phyloP scores from a whole-genome alignment of 1,284 basidiomycete genomes.

The Leccinum discolor region DNA sequence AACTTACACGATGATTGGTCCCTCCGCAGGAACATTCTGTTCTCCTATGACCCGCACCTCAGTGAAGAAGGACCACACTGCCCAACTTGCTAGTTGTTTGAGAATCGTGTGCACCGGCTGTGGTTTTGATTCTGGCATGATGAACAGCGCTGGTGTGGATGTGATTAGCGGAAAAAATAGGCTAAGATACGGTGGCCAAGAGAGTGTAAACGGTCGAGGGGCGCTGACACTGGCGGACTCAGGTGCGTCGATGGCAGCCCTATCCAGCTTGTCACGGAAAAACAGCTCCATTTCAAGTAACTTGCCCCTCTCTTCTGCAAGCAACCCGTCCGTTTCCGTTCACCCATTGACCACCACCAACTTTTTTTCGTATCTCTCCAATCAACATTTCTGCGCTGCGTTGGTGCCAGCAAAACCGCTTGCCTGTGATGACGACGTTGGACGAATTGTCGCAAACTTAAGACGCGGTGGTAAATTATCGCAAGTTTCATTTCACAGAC shows the following conservation, averaged over 20 bases:
- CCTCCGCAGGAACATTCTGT: conserved; percentile 83
- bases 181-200: conserved; percentile 11
- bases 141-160: conserved; percentile 1
- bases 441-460: not conserved
- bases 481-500: not conserved
- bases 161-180: conserved; percentile 5
- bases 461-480: not conserved
- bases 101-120: conserved; percentile 61
- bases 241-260: not conserved
- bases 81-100: conserved; percentile 69
- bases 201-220: not conserved
- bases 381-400: not conserved
- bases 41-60: conserved; percentile 82
- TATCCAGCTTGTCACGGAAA: conserved; percentile 2
- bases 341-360: not conserved
- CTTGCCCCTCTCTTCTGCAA: not conserved
- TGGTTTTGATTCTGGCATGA: conserved; percentile 34
- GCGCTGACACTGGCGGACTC: not conserved
- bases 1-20: conserved; percentile 87
- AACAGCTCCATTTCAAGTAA: conserved; percentile 14
- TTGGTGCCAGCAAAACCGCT: not conserved
- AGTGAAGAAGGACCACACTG: conserved; percentile 84
- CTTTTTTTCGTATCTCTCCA: not conserved
- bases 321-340: not conserved
- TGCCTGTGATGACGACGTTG: not conserved